phyloP scores from a whole-genome alignment of 441 rosid species.

The Daphne laureola region DNA sequence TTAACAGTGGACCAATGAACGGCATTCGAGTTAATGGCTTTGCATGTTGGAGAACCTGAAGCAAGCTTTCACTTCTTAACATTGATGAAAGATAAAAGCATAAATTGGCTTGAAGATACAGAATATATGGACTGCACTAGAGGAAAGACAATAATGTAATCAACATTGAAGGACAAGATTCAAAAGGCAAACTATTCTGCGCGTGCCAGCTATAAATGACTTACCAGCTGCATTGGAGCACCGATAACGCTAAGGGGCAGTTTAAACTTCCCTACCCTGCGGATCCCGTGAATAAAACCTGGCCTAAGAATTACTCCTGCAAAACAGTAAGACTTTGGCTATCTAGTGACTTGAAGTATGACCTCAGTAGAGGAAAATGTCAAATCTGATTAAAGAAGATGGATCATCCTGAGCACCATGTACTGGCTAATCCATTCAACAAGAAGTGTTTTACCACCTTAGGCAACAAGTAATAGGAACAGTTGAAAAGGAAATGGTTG shows the following conservation, averaged over 20 bases:
- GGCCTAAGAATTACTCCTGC: conserved; percentile 40
- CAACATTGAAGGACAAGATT: neutral
- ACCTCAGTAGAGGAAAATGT: too few species aligned
- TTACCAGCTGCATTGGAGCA: conserved; percentile 46
- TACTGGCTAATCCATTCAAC: too few species aligned
- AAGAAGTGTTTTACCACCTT: too few species aligned
- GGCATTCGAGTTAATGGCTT: conserved; percentile 45
- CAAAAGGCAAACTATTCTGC: neutral
- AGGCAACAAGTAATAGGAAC: too few species aligned
- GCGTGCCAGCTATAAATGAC: neutral
- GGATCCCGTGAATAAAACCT: conserved; percentile 47
- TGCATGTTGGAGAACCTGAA: conserved; percentile 53
- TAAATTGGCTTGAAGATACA: neutral
- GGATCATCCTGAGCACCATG: too few species aligned
- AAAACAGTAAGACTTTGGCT: neutral
- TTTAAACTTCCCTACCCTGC: conserved; percentile 35
- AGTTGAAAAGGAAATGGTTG: too few species aligned
- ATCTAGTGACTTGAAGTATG: too few species aligned
- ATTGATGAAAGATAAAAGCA: neutral
- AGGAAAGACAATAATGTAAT: neutral
- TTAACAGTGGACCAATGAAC: conserved; percentile 48
- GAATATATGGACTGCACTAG: too few species aligned
- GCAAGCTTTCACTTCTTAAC: neutral
- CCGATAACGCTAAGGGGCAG: conserved; percentile 45
- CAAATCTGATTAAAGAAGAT: too few species aligned